Evolutionary conservation across 2,329 filamentous ascomycete species (phyloP), one percentile per base, ranked within the genome.

Genomic region (Colletotrichum tabaci): DNA sequence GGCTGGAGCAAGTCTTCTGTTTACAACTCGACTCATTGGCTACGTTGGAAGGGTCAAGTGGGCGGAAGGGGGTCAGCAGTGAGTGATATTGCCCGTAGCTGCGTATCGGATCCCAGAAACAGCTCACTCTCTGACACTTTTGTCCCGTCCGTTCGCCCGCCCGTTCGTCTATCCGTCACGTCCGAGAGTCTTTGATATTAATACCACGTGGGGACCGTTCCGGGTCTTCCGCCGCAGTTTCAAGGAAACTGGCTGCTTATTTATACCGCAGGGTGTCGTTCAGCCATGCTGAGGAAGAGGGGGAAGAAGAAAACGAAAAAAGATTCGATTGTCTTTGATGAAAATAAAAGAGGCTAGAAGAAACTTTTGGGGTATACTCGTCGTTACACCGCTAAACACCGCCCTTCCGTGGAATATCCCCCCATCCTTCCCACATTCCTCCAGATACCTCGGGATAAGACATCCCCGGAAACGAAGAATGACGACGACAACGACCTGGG

Each of bases 381-480:
- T 67, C 65, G 53, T 69, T 38, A 44, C 58, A 72, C 64, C 69
- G 47, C 69, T 72, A 64, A 68, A 57, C 57, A 58, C 40, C 65
- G 46, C 47, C 69, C 60, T 47, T 42, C 9, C 46, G 46, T 60
- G 50, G 52, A 44, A 60, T 58, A 38, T 38, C 9, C 8, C 35
- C 35, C 35, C 9, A 38, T 38, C 35, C 35, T 10, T 38, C 35
- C 35, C 35, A 38, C 35, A 38, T 13, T 49, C 67, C 62, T 16
- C 61, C 61, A 18, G 9, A 35, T 67, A 21, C 16, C 49, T 55
- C 56, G 50, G 57, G 47, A 57, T 62, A 52, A 52, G 47, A 15
- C 18, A 23, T 47, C 47, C 40, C 18, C n/a, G 49, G 16, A 38
- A 8, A 38, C 35, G 35, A 38, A 38, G 35, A 21, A 60, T 42